phyloP scores from a whole-genome alignment of 441 rosid species.

The Euphorbia celastroides region DNA sequence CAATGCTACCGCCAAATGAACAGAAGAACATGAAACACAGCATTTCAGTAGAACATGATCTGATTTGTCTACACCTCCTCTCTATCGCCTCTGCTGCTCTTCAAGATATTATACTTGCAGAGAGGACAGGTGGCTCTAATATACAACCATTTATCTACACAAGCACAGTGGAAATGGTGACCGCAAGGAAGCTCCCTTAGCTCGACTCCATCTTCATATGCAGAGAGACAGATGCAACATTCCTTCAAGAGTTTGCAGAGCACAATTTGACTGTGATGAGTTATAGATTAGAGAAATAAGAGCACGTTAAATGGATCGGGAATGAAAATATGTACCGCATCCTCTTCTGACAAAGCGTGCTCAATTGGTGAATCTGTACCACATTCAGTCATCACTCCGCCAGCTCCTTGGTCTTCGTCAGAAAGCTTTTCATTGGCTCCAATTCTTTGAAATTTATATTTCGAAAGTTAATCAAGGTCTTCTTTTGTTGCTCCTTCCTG shows the following conservation, averaged over 20 bases:
- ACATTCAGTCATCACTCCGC: conserved; percentile 77
- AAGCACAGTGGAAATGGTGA: conserved; percentile 90
- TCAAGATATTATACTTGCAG: conserved; percentile 89
- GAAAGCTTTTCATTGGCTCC: conserved; percentile 37
- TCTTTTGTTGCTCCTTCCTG: conserved; percentile 97
- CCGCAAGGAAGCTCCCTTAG: conserved; percentile 91
- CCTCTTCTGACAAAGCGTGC: conserved; percentile 59
- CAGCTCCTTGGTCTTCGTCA: conserved; percentile 44
- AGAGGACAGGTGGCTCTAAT: conserved; percentile 92
- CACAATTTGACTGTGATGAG: not conserved
- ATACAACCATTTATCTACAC: conserved; percentile 91
- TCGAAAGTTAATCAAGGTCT: conserved; percentile 79
- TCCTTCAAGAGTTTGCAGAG: conserved; percentile 43
- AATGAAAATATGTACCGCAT: conserved; percentile 46
- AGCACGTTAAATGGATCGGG: not conserved
- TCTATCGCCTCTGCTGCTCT: conserved; percentile 55
- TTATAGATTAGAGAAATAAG: not conserved
- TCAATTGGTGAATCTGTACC: conserved; percentile 70
- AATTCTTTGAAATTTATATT: conserved; percentile 55
- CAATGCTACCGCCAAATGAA: conserved; percentile 10
- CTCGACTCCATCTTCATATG: conserved; percentile 88
- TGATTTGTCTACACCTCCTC: conserved; percentile 51
- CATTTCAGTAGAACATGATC: conserved; percentile 1
- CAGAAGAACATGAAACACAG: conserved; percentile 5
- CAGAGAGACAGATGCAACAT: conserved; percentile 93